Conservation (phyloP, 176 grass and related monocot species). For the Aegilops tauschii region DNA sequence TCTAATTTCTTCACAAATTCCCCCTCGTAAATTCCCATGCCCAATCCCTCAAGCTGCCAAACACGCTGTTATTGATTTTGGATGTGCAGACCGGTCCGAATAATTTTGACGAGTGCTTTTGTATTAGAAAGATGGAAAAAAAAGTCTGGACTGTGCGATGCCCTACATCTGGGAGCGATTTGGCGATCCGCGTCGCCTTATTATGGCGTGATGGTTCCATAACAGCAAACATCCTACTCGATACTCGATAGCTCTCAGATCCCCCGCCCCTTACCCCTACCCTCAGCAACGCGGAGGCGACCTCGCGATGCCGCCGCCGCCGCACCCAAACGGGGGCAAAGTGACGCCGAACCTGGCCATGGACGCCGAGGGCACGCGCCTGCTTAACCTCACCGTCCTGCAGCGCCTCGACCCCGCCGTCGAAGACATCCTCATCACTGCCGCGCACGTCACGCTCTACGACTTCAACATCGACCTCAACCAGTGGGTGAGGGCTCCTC, state of each 20-base stretch:
- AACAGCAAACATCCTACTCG: background rate
- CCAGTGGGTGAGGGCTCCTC: constrained; percentile 61
- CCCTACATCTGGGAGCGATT: background rate
- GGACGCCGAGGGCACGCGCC: constrained; percentile 66
- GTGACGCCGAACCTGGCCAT: constrained; percentile 69
- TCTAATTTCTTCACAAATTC: too few species aligned
- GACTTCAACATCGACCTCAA: constrained; percentile 93
- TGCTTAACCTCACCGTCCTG: constrained; percentile 87
- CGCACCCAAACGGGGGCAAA: constrained; percentile 55
- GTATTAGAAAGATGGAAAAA: too few species aligned
- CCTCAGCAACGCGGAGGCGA: background rate
- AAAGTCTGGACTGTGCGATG: too few species aligned
- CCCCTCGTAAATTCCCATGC: too few species aligned
- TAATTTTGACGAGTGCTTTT: too few species aligned
- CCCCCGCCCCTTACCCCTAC: background rate
- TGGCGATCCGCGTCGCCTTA: background rate
- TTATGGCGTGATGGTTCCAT: background rate
- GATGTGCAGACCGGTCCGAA: too few species aligned
- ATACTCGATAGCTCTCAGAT: background rate
- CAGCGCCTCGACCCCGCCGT: constrained; percentile 92
- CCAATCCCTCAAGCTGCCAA: too few species aligned
- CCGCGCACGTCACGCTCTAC: constrained; percentile 88
- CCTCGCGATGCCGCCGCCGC: constrained; percentile 29
- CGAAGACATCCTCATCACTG: constrained; percentile 93
- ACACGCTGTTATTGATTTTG: too few species aligned